Evolutionary conservation across 2,329 filamentous ascomycete species (phyloP).

Genomic region (Diaporthe ampelina): DNA sequence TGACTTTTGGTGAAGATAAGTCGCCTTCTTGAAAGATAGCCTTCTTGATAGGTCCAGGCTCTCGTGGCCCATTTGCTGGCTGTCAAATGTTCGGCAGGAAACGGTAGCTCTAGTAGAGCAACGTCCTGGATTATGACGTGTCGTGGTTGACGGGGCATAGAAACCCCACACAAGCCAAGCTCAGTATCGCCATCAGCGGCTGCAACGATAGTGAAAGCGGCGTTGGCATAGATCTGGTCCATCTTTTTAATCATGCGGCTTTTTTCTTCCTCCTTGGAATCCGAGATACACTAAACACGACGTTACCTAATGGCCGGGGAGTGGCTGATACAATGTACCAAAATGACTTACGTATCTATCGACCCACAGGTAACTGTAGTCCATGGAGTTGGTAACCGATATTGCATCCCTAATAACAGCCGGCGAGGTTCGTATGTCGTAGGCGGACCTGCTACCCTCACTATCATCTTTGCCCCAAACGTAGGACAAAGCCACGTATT

Average conservation of each 20-base stretch:
- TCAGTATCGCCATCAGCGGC: conserved; percentile 31
- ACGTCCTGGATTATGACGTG: neutral
- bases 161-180: conserved; percentile 5
- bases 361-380: conserved; percentile 4
- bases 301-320: neutral
- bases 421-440: neutral
- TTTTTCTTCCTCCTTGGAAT: neutral
- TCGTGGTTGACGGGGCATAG: neutral
- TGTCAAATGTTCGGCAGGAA: neutral
- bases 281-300: neutral
- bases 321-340: neutral
- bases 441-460: neutral
- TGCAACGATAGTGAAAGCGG: conserved; percentile 23
- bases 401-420: neutral
- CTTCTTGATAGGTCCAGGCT: conserved; percentile 44
- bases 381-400: conserved; percentile 2
- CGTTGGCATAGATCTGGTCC: conserved; percentile 19
- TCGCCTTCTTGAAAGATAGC: conserved; percentile 35
- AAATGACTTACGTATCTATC: conserved; percentile 7
- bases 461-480: neutral
- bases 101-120: conserved; percentile 8
- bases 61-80: conserved; percentile 38
- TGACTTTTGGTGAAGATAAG: conserved; percentile 38
- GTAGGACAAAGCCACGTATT: conserved; percentile 9
- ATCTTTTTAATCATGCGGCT: conserved; percentile 15